phyloP scores from a whole-genome alignment of 2,329 filamentous ascomycete species.

The Hortaea werneckii region DNA sequence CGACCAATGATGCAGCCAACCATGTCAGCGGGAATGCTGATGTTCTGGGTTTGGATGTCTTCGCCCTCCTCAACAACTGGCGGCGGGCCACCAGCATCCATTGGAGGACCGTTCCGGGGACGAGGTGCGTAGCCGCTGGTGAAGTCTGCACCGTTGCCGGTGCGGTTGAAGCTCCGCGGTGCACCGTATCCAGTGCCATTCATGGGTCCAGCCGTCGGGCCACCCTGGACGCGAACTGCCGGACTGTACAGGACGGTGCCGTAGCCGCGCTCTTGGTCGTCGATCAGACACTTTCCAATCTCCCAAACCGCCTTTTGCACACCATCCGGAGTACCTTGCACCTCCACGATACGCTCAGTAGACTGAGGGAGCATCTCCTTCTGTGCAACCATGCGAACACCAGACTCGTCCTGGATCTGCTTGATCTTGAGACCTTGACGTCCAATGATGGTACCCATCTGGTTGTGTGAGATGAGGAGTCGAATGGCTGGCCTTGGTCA shows the following conservation, averaged over 20 bases:
- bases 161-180: conserved; percentile 69
- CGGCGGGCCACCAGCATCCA: conserved; percentile 55
- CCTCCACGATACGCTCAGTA: conserved; percentile 93
- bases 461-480: conserved; percentile 96
- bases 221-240: conserved; percentile 71
- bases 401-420: conserved; percentile 93
- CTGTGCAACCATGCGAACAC: conserved; percentile 97
- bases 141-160: conserved; percentile 95
- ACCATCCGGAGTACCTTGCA: conserved; percentile 87
- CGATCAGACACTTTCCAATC: conserved; percentile 95
- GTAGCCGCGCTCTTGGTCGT: conserved; percentile 94
- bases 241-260: conserved; percentile 98
- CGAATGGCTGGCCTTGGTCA: conserved; percentile 62
- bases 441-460: conserved; percentile 99
- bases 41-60: conserved; percentile 97
- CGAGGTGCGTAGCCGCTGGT: conserved; percentile 75
- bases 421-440: conserved; percentile 97
- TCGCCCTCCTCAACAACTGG: conserved; percentile 93
- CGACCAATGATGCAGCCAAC: conserved; percentile 98
- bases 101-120: conserved; percentile 55
- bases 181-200: conserved; percentile 39
- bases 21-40: conserved; percentile 99
- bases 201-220: conserved; percentile 37
- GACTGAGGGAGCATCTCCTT: conserved; percentile 99
- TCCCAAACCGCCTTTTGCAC: conserved; percentile 97